These are phyloP conservation scores for Fraxinus nigra DNA, from an alignment of 305 asterid species.

Conservation along the genomic window DNA sequence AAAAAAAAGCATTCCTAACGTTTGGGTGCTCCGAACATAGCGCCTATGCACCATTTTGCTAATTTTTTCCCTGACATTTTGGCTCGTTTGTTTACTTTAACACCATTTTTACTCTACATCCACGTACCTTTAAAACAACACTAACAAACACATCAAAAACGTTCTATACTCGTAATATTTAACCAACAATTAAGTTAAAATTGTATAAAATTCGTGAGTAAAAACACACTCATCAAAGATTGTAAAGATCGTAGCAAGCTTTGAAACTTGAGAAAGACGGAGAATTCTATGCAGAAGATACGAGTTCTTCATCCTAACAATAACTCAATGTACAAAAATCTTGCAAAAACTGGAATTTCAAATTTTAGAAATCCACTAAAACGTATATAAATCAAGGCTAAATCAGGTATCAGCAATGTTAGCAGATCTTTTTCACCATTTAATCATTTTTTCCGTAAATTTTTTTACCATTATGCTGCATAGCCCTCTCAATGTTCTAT, in stretches of 20 bases:
- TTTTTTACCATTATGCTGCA: not conserved
- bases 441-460: not conserved
- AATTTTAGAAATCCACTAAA: not conserved
- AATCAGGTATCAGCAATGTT: not conserved
- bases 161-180: too few relatives aligned
- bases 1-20: too few relatives aligned
- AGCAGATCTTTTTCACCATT: not conserved
- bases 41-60: too few relatives aligned
- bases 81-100: too few relatives aligned
- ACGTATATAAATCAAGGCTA: not conserved
- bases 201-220: too few relatives aligned
- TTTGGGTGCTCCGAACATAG: too few relatives aligned
- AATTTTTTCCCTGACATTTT: too few relatives aligned
- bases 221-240: too few relatives aligned
- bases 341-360: not conserved
- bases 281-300: not conserved
- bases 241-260: not conserved
- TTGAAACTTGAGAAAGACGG: not conserved
- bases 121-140: too few relatives aligned
- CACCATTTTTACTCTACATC: too few relatives aligned
- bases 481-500: not conserved
- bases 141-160: too few relatives aligned
- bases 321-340: not conserved
- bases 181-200: too few relatives aligned
- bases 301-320: not conserved